These are phyloP conservation scores for Clausena lansium DNA, from an alignment of 345 rosid genomes.

Conservation along the genomic window DNA sequence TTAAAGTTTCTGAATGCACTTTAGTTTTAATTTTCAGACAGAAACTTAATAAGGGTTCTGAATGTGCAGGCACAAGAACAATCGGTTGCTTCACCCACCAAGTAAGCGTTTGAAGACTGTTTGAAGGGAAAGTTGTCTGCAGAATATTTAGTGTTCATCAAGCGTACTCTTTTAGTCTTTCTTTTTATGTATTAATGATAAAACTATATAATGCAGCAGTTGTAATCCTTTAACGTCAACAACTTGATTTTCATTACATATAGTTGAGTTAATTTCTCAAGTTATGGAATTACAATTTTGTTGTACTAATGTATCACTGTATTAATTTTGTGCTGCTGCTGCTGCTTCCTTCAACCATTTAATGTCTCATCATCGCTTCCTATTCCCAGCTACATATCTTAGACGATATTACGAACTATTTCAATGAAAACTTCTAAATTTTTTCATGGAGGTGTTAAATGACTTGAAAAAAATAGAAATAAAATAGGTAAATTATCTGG, in stretches of 20 bases:
- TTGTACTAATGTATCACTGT: neutral
- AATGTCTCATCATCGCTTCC: neutral
- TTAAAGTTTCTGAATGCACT: neutral
- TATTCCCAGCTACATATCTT: too few species aligned
- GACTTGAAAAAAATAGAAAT: too few species aligned
- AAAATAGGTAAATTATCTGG: too few species aligned
- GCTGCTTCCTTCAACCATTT: neutral
- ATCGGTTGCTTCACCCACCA: conserved; percentile 9
- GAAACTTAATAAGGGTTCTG: neutral
- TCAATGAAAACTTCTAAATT: neutral
- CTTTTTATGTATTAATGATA: neutral
- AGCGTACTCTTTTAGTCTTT: too few species aligned
- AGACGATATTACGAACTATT: neutral
- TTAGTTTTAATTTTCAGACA: neutral
- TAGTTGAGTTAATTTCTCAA: neutral
- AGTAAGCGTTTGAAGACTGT: conserved; percentile 6
- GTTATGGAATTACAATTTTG: neutral
- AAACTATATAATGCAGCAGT: neutral
- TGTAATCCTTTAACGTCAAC: neutral
- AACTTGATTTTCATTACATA: neutral
- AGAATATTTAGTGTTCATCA: neutral
- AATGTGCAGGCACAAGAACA: conserved; percentile 23
- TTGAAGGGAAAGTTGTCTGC: conserved; percentile 2
- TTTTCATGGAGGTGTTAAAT: neutral
- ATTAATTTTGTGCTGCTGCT: neutral